Evolutionary conservation across 139 green algal species (phyloP).

Genomic region (Yamagishiella unicocca): DNA sequence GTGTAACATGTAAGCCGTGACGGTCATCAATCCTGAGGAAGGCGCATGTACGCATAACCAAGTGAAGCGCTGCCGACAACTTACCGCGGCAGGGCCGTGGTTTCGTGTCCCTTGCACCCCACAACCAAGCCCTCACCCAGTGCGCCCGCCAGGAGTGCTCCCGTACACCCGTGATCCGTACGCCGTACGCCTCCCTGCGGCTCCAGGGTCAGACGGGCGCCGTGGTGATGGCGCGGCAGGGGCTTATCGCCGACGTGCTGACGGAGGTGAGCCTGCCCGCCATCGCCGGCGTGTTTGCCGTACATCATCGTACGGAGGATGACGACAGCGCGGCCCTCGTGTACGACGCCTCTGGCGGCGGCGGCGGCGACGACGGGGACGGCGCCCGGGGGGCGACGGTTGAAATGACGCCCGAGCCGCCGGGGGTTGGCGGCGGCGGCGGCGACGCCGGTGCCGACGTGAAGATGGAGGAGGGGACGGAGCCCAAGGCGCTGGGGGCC

Average conservation of each 20-base stretch:
- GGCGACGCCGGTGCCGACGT: neutral
- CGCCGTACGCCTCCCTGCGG: neutral
- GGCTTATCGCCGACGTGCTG: constrained; percentile 82
- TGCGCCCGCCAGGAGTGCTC: too few relatives aligned
- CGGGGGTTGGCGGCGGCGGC: neutral
- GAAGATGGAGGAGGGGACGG: neutral
- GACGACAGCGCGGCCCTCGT: neutral
- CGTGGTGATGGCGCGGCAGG: constrained; percentile 77
- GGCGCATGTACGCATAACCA: too few relatives aligned
- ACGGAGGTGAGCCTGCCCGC: constrained; percentile 77
- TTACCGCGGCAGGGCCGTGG: too few relatives aligned
- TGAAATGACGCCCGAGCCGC: constrained; percentile 17
- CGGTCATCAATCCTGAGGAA: too few relatives aligned
- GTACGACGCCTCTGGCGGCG: neutral
- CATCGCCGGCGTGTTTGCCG: constrained; percentile 78
- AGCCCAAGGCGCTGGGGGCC: neutral
- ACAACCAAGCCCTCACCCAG: too few relatives aligned
- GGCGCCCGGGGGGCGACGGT: neutral
- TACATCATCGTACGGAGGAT: constrained; percentile 68
- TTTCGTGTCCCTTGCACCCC: too few relatives aligned
- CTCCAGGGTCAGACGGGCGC: constrained; percentile 78
- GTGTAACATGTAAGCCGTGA: too few relatives aligned
- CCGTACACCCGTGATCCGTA: too few relatives aligned
- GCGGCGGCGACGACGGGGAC: neutral
- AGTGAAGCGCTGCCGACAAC: too few relatives aligned